phyloP scores from a whole-genome alignment of 495 filamentous ascomycete genomes.

The Penicillium crystallinum region DNA sequence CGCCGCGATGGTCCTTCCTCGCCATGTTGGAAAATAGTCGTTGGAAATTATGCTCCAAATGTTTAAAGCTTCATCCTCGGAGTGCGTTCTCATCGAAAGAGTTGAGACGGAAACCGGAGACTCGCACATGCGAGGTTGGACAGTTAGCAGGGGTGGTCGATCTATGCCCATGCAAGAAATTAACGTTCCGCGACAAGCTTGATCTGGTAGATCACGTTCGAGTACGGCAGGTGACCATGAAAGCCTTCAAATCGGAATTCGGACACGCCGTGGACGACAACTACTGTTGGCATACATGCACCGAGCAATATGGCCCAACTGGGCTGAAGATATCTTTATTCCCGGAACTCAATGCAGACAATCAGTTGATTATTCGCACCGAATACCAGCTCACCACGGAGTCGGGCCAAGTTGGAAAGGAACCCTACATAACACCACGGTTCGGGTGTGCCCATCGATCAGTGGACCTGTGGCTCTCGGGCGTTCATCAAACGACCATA shows the following conservation, averaged over 20 bases:
- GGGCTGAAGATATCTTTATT: slow-evolving; percentile 35
- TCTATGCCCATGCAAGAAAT: slow-evolving; percentile 44
- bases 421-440: slow-evolving; percentile 40
- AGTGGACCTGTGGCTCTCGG: slow-evolving; percentile 42
- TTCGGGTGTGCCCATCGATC: slow-evolving; percentile 46
- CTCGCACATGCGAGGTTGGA: slow-evolving; percentile 38
- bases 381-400: slow-evolving; percentile 39
- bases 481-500: slow-evolving; percentile 39
- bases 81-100: slow-evolving; percentile 33
- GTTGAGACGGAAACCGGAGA: slow-evolving; percentile 32
- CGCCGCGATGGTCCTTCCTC: slow-evolving; percentile 40
- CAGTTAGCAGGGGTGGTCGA: slow-evolving; percentile 40
- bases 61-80: slow-evolving; percentile 41
- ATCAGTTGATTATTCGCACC: slow-evolving; percentile 33
- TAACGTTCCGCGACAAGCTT: slow-evolving; percentile 41
- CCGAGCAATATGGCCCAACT: slow-evolving; percentile 38
- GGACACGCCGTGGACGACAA: slow-evolving; percentile 27
- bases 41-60: slow-evolving; percentile 41
- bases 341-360: slow-evolving; percentile 33
- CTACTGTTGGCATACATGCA: slow-evolving; percentile 45
- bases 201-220: slow-evolving; percentile 34
- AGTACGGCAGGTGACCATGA: slow-evolving; percentile 27
- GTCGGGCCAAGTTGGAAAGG: slow-evolving; percentile 38
- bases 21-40: slow-evolving; percentile 34
- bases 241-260: slow-evolving; percentile 27